Base-by-base conservation (phyloP, 306 rosid species). In the Begonia peltatifolia region DNA sequence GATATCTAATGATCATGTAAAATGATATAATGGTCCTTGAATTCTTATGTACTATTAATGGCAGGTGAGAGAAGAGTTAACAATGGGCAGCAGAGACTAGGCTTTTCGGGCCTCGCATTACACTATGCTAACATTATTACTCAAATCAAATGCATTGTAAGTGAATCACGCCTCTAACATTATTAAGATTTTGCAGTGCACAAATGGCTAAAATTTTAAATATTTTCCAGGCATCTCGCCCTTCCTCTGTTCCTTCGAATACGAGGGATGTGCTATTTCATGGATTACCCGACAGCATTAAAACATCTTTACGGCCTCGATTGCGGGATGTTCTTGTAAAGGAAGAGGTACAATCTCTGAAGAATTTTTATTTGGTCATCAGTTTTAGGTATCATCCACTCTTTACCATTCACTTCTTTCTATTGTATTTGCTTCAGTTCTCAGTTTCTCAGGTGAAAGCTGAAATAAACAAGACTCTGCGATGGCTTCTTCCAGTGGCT, bases 401-500 rank as follows among this genome's bases (percentile, higher is more conserved):
- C 23, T 20, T 20, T 2, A 20, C 23, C 23, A 20, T 20, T 20
- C 23, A 20, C 23, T 20, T 9, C 3, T 42, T 42, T 9, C 10
- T 0, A 42, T 42, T 12, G 46, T 42, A 12, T 66, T 68, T 66
- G 23, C 59, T 77, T 78, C 68, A 92, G 99, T 71, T 64, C 53
- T 59, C 79, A 47, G 50, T 73, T 42, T 42, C 90, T 53, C 73
- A 69, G 53, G 71, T 81, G 50, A 83, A 74, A 64, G 78, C 81
- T 11, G 87, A 83, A 75, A 74, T 86, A 80, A 88, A 83, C 10
- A 83, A 79, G 67, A 81, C 68, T 51, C 84, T 92, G 23, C 67
- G 62, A 41, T 92, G 96, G 96, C 86, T 92, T 59, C 74, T 73
- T 64, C 96, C 96, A 13, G 55, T 81, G 50, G 87, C 99, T 46